Base-by-base conservation (phyloP, 2,329 filamentous ascomycete genomes). In the Coleophoma eucalyptorum region DNA sequence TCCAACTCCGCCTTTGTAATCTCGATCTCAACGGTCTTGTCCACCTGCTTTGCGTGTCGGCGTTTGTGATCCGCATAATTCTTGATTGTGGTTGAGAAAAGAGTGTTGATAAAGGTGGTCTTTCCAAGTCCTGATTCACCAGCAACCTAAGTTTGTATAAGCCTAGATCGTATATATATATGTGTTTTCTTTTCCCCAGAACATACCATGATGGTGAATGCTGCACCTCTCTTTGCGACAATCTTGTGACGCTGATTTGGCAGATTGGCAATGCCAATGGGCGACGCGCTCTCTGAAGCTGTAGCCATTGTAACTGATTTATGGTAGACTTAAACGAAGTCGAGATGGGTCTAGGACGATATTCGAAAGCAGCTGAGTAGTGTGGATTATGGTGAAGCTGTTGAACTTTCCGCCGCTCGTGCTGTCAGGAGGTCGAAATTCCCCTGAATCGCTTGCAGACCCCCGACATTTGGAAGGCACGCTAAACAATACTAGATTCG, bases 31-130 rank as follows among this genome's bases (percentile, higher is more conserved):
- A 99, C 94, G 11, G 94, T 99, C 84, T 97, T 97, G 79, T 99
- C 94, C 63, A 97, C 84, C 80, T 99, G 94, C 85, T 99, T 99
- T 77, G 94, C 90, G 75, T 99, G 94, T 69, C 94, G 90, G 75
- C 91, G 89, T 83, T 96, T 96, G 84, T 99, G 93, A 75, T 99
- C 94, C 82, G 94, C 94, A 74, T 99, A 99, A 83, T 97, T 99
- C 83, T 99, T 99, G 84, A 99, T 99, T 65, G 94, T 99, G 61
- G 95, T 99, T 57, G 94, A 99, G 83, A 99, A 99, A 55, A 99
- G 86, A 54, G 94, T 99, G 86, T 99, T 99, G 85, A 99, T 97
- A 77, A 99, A 99, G 66, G 94, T 99, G 21, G 95, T 99, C 84
- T 99, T 99, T 79, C 94, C 94, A 64, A 97, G 78, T 69, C 93